These are phyloP conservation scores for Nakaseomyces nivariensis DNA, from an alignment of 1,139 yeast species.

Conservation along the genomic window DNA sequence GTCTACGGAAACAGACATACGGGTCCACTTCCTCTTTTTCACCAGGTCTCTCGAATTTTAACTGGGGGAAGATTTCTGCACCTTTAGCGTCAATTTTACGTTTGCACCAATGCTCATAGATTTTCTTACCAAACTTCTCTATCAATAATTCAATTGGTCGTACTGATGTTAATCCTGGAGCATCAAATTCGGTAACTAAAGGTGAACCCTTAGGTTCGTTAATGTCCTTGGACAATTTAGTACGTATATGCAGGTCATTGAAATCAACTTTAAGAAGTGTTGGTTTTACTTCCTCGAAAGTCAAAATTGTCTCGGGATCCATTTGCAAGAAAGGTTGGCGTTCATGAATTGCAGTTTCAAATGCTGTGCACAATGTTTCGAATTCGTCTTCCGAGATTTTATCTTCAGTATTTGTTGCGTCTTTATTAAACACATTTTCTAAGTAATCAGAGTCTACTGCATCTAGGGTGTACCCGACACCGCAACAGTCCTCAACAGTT, in stretches of 20 bases:
- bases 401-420: conserved; percentile 24
- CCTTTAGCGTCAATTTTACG: conserved; percentile 70
- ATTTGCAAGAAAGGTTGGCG: conserved; percentile 82
- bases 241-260: conserved; percentile 20
- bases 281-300: conserved; percentile 57
- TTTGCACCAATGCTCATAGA: conserved; percentile 75
- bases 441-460: conserved; percentile 74
- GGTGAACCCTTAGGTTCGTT: conserved; percentile 8
- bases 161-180: conserved; percentile 21
- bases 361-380: conserved; percentile 64
- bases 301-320: conserved; percentile 69
- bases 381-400: conserved; percentile 67
- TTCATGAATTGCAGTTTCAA: conserved; percentile 65
- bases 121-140: conserved; percentile 51
- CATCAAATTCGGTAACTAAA: conserved; percentile 35
- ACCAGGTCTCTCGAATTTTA: conserved; percentile 78
- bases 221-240: conserved; percentile 18
- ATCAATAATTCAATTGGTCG: conserved; percentile 40
- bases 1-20: conserved; percentile 87
- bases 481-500: conserved; percentile 88
- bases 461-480: conserved; percentile 83
- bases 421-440: conserved; percentile 32
- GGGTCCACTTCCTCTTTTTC: conserved; percentile 94
- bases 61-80: conserved; percentile 56
- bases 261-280: conserved; percentile 31